Conservation (phyloP, 2,329 filamentous ascomycete species). For the Aspergillus sp. region DNA sequence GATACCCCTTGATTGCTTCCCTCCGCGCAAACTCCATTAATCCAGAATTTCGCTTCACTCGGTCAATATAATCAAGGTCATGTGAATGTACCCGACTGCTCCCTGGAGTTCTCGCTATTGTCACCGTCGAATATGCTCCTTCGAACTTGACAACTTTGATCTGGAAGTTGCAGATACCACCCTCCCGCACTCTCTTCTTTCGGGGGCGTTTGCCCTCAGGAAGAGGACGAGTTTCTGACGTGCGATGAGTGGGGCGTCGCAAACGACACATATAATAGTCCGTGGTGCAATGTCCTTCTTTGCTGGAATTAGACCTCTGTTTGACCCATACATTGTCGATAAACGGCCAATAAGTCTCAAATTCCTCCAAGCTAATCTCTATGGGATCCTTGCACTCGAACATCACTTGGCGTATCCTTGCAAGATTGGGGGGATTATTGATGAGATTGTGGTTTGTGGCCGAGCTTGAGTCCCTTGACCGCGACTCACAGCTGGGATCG, state of each 20-base stretch:
- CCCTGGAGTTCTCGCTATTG: slow-evolving; percentile 45
- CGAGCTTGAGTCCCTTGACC: slow-evolving; percentile 1
- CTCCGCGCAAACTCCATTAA: slow-evolving; percentile 50
- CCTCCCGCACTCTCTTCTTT: slow-evolving; percentile 48
- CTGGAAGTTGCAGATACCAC: slow-evolving; percentile 50
- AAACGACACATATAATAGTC: slow-evolving; percentile 53
- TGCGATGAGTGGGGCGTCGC: slow-evolving; percentile 42
- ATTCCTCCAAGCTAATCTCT: slow-evolving; percentile 49
- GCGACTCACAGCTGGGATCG: background rate
- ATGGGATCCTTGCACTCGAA: slow-evolving; percentile 51
- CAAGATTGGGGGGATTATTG: slow-evolving; percentile 47
- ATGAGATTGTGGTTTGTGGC: slow-evolving; percentile 35
- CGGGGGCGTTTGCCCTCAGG: slow-evolving; percentile 50
- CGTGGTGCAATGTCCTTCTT: slow-evolving; percentile 45
- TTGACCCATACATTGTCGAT: slow-evolving; percentile 56
- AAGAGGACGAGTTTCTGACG: slow-evolving; percentile 43
- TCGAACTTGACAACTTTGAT: slow-evolving; percentile 51
- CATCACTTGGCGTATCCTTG: slow-evolving; percentile 45
- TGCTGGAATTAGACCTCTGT: slow-evolving; percentile 45
- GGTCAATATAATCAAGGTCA: slow-evolving; percentile 51
- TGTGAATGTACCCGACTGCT: slow-evolving; percentile 47
- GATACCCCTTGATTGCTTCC: slow-evolving; percentile 50
- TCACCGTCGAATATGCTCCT: slow-evolving; percentile 47
- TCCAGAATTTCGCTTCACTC: slow-evolving; percentile 51
- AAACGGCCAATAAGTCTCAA: slow-evolving; percentile 52